Conservation (phyloP, 2,329 filamentous ascomycete genomes). For the Graphilbum fragrans region DNA sequence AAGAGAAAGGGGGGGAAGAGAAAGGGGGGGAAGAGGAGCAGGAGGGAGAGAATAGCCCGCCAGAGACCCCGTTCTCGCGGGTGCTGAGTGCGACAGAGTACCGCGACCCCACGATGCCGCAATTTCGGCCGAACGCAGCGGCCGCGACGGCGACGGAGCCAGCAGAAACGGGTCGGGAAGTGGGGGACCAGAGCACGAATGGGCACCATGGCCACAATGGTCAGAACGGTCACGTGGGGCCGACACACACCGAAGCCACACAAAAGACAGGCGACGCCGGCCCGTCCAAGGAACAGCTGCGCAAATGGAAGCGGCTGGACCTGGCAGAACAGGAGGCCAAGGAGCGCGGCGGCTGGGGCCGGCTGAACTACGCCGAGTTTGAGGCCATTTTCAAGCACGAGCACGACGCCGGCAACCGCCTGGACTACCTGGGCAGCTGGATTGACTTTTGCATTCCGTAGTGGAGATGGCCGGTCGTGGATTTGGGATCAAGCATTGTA, state of each 20-base stretch:
- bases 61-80: not conserved
- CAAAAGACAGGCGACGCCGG: not conserved
- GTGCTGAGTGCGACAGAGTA: constrained; percentile 9
- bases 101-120: constrained; percentile 53
- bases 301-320: constrained; percentile 44
- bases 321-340: constrained; percentile 56
- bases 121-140: constrained; percentile 49
- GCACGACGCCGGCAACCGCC: constrained; percentile 47
- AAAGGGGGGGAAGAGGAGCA: constrained; percentile 5
- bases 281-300: constrained; percentile 18
- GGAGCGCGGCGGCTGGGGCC: constrained; percentile 65
- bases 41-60: not conserved
- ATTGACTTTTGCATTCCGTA: constrained; percentile 67
- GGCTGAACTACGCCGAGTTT: constrained; percentile 70
- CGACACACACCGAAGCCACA: constrained; percentile 1
- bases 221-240: too few relatives aligned
- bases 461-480: not conserved
- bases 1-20: not conserved
- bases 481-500: not conserved
- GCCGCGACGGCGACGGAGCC: constrained; percentile 1
- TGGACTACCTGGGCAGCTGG: constrained; percentile 82
- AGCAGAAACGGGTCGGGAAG: not conserved
- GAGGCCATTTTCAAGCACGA: constrained; percentile 59
- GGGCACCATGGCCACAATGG: too few relatives aligned
- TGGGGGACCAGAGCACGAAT: not conserved